Conservation (phyloP, 1,284 basidiomycete genomes). For the Gastroboletus turbinatus region DNA sequence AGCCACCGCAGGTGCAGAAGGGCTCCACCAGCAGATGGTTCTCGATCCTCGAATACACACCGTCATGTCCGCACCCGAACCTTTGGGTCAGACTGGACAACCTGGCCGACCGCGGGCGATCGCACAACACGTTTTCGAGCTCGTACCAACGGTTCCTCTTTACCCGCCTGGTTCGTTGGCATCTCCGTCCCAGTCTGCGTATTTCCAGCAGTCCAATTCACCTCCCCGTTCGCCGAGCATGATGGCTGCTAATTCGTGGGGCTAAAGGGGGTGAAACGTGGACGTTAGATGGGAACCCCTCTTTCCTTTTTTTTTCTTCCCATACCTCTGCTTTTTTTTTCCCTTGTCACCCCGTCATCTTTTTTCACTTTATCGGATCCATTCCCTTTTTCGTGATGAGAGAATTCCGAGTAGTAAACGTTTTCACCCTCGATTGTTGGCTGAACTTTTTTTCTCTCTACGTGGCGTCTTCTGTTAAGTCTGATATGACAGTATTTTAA, state of each 20-base stretch:
- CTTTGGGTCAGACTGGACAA: conserved; percentile 34
- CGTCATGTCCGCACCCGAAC: conserved; percentile 65
- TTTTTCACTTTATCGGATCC: not conserved
- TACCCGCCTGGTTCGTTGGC: conserved; percentile 60
- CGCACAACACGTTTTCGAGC: conserved; percentile 77
- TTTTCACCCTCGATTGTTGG: not conserved
- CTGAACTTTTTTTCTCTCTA: too few relatives aligned
- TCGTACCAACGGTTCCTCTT: conserved; percentile 75
- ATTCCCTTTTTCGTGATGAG: not conserved
- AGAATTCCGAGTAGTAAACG: not conserved
- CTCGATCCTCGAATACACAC: conserved; percentile 76
- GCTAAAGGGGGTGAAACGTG: conserved; percentile 8
- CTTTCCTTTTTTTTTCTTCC: too few relatives aligned
- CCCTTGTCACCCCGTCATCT: not conserved
- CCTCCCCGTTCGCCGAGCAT: conserved; percentile 58
- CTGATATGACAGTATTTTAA: conserved; percentile 1
- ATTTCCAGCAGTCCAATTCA: conserved; percentile 60
- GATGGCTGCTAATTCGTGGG: conserved; percentile 25
- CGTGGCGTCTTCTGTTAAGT: too few relatives aligned
- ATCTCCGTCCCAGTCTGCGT: conserved; percentile 61
- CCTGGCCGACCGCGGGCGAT: conserved; percentile 45
- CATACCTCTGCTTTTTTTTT: conserved; percentile 2
- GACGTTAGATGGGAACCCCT: not conserved
- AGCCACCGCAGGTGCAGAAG: conserved; percentile 26
- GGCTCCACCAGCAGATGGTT: conserved; percentile 43